These are phyloP conservation scores for Zopfia rhizophila DNA, from an alignment of 2,329 filamentous ascomycete genomes.

Conservation along the genomic window DNA sequence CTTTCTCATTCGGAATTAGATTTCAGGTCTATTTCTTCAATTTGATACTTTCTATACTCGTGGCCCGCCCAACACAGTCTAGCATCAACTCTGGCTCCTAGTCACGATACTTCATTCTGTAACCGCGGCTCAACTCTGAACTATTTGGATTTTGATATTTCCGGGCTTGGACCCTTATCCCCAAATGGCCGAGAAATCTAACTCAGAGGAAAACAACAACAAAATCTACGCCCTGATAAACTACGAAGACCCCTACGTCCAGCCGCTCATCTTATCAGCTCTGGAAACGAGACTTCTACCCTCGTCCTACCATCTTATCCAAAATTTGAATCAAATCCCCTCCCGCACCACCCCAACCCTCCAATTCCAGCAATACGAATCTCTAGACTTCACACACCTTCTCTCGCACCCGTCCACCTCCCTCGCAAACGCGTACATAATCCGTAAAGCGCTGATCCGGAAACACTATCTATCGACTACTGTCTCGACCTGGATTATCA, in stretches of 20 bases:
- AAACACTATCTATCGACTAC: conserved; percentile 94
- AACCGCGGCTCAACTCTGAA: no score
- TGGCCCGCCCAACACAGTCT: no score
- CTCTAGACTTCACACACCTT: conserved; percentile 83
- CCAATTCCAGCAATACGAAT: conserved; percentile 88
- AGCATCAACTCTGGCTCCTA: no score
- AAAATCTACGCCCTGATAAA: conserved; percentile 76
- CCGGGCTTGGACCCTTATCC: no score
- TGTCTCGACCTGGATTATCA: conserved; percentile 84
- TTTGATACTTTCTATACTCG: no score
- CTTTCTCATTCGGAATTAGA: no score
- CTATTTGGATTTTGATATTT: no score
- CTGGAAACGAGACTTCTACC: conserved; percentile 70
- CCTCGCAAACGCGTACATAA: conserved; percentile 89
- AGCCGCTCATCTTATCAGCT: conserved; percentile 83
- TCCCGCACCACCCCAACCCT: conserved; percentile 65
- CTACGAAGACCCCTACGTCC: conserved; percentile 90
- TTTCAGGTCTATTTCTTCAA: no score
- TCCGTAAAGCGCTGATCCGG: conserved; percentile 93
- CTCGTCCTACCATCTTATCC: conserved; percentile 65
- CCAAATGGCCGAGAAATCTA: no score
- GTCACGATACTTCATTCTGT: no score
- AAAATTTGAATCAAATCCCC: conserved; percentile 60
- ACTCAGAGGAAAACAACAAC: no score
- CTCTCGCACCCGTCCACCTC: conserved; percentile 69